Conservation (phyloP, 2,329 filamentous ascomycete species). For the Pseudocercospora eumusae region DNA sequence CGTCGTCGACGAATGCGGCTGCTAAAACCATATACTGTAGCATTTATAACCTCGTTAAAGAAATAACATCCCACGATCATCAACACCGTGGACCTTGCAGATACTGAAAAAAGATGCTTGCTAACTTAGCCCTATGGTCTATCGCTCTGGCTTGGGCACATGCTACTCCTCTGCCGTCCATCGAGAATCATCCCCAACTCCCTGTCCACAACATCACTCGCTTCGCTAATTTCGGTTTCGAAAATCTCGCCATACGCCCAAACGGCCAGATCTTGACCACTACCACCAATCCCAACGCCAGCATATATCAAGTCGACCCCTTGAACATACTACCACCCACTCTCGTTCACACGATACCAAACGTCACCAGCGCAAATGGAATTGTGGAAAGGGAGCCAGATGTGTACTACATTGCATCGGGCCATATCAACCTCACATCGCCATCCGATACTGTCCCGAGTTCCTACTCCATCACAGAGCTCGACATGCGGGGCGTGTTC, state of each 20-base stretch:
- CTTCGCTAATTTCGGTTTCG: slow-evolving; percentile 7
- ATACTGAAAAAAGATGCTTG: neutral
- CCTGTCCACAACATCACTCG: slow-evolving; percentile 17
- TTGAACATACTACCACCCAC: slow-evolving; percentile 15
- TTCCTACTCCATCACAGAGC: slow-evolving; percentile 11
- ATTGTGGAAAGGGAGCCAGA: slow-evolving; percentile 13
- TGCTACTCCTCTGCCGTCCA: neutral
- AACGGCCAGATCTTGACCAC: slow-evolving; percentile 18
- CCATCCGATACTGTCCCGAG: neutral
- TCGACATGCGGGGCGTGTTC: slow-evolving; percentile 15
- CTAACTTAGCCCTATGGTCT: neutral
- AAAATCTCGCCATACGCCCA: slow-evolving; percentile 14
- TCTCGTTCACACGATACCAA: slow-evolving; percentile 13
- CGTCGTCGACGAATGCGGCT: neutral
- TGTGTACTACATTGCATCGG: slow-evolving; percentile 15
- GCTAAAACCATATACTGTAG: neutral
- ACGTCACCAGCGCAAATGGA: slow-evolving; percentile 13
- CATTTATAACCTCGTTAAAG: too few species aligned
- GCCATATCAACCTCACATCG: slow-evolving; percentile 6
- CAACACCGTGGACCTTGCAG: neutral
- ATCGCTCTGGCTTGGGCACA: neutral
- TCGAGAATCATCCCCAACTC: neutral
- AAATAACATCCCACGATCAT: neutral
- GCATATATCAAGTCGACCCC: slow-evolving; percentile 18
- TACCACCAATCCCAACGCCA: slow-evolving; percentile 13